These are phyloP conservation scores for Coccomyxa sp. DNA, from an alignment of 139 green algal species.

Conservation along the genomic window DNA sequence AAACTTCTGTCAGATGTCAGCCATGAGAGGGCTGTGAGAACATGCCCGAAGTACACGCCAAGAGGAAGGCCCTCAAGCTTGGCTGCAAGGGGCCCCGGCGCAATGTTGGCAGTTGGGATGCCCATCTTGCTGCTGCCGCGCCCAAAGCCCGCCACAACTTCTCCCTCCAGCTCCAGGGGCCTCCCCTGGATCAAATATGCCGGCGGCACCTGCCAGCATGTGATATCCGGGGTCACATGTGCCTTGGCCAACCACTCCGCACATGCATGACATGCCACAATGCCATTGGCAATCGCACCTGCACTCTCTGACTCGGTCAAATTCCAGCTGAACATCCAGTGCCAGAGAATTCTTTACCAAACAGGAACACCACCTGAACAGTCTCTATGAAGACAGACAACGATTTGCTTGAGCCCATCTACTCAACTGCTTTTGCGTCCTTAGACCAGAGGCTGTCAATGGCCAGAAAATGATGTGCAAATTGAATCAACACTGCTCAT, in stretches of 20 bases:
- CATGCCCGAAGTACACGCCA: constrained; percentile 92
- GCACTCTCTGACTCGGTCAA: neutral
- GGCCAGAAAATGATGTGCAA: too few species aligned
- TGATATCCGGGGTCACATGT: neutral
- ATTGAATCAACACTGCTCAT: neutral
- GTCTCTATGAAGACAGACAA: too few species aligned
- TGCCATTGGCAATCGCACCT: neutral
- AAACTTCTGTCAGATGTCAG: too few species aligned
- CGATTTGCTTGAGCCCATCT: too few species aligned
- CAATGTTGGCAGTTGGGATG: constrained; percentile 86
- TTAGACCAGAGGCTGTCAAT: too few species aligned
- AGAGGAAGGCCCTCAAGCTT: constrained; percentile 43
- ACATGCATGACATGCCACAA: neutral
- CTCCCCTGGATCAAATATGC: constrained; percentile 18
- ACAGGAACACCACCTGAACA: too few species aligned
- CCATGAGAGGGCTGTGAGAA: too few species aligned
- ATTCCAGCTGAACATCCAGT: neutral
- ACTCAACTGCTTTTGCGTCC: too few species aligned
- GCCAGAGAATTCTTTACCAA: too few species aligned
- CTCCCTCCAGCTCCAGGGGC: constrained; percentile 40
- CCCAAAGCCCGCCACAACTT: constrained; percentile 75
- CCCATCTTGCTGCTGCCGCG: constrained; percentile 85
- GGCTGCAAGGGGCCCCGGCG: constrained; percentile 43
- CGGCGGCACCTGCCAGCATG: constrained; percentile 31
- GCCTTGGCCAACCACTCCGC: neutral